Base-by-base conservation (phyloP, 2,329 filamentous ascomycete species). In the Colletotrichum destructivum region DNA sequence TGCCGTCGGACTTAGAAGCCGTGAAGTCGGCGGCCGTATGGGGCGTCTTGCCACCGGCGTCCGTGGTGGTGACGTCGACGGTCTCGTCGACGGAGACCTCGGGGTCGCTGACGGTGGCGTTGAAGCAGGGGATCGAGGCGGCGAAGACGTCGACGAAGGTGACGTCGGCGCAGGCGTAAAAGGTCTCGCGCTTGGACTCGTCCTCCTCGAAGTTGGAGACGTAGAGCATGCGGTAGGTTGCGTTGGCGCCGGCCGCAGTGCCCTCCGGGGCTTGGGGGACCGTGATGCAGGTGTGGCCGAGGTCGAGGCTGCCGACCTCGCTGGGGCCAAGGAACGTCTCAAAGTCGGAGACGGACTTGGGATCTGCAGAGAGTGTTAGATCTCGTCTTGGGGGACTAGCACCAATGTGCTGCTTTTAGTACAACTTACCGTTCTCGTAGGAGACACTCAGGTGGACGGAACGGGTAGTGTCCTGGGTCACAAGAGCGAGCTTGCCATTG, bases 401-500 rank as follows among this genome's bases (percentile, higher is more conserved):
- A 16, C 3, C 3, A 51, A 8, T 31, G 51, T 35, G 54, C 56
- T 26, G 7, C 3, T 46, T 9, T 9, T 3, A 26, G 52, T 9
- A 47, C 40, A 44, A 62, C 81, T 70, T 79, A 89, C 89, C 81
- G 63, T 85, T 81, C 6, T 79, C 78, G 72, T 88, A 87, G 0
- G 89, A 87, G 63, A 91, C 84, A 64, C 85, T 84, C 23, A 91
- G 82, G 62, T 86, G 83, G 31, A 89, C 79, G 51, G 86, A 82
- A 76, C 84, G 90, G 6, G 88, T 88, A 62, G 90, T 87, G 70
- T 90, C 86, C 55, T 90, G 88, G 23, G 87, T 85, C 8, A 88
- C 86, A 4, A 91, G 81, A 2, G 89, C 84, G 16, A 91, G 82
- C 56, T 85, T 82, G 15, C 88, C 89, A 66, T 86, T 86, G 16